These are phyloP conservation scores for Colletotrichum sp. DNA, from an alignment of 2,329 filamentous ascomycete species.

Conservation along the genomic window DNA sequence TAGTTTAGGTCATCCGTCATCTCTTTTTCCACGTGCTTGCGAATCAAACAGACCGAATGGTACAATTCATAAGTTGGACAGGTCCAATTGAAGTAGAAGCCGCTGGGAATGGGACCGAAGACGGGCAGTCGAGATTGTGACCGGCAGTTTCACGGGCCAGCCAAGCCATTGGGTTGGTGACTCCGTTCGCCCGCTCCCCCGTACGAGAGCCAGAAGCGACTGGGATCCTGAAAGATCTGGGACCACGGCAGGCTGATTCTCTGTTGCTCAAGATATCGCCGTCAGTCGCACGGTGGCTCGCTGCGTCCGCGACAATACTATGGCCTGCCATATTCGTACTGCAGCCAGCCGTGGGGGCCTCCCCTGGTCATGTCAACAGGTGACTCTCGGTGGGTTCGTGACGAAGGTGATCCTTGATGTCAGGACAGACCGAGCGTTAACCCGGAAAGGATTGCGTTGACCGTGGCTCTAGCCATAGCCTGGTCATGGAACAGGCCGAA, in stretches of 20 bases:
- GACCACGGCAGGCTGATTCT: constrained; percentile 2
- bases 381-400: neutral
- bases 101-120: neutral
- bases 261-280: constrained; percentile 21
- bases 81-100: neutral
- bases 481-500: neutral
- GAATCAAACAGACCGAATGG: neutral
- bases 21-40: constrained; percentile 4
- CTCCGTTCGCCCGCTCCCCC: neutral
- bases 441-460: neutral
- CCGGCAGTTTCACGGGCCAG: neutral
- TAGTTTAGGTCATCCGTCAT: neutral
- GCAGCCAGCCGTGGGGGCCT: neutral
- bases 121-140: constrained; percentile 2
- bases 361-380: neutral
- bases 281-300: constrained; percentile 8
- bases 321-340: neutral
- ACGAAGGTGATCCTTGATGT: neutral
- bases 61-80: neutral
- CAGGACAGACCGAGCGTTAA: neutral
- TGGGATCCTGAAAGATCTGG: constrained; percentile 21
- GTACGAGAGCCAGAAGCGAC: neutral
- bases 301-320: neutral
- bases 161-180: constrained; percentile 1
- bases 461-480: neutral